Percentiles rank a stretch among this genome's conserved stretches.
These are phyloP conservation scores for Coriolopsis trogii DNA, from an alignment of 1,284 basidiomycete species.

Conservation along the genomic window DNA sequence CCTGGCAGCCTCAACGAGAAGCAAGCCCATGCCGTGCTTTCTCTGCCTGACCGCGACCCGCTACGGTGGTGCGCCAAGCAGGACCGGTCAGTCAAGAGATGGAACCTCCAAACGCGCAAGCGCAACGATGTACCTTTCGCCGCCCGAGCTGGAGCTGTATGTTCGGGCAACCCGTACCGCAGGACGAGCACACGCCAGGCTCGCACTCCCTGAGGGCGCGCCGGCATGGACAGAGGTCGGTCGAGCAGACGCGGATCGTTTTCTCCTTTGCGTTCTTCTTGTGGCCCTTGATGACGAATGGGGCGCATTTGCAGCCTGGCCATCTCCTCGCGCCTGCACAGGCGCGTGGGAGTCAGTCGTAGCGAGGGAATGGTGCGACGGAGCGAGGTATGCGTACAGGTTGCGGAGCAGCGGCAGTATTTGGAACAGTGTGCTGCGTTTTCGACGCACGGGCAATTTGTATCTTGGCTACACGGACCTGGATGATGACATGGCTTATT, in stretches of 20 bases:
- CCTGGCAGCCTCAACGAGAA: slow-evolving; percentile 42
- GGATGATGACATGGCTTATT: slow-evolving; percentile 45
- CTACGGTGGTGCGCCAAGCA: too few species aligned
- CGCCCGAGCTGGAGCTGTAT: slow-evolving; percentile 44
- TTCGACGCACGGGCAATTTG: slow-evolving; percentile 41
- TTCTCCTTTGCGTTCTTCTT: background rate
- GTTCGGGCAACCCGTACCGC: slow-evolving; percentile 43
- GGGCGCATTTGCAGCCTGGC: slow-evolving; percentile 46
- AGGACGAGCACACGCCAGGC: slow-evolving; percentile 46
- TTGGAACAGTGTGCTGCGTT: slow-evolving; percentile 43
- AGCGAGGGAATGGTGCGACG: background rate
- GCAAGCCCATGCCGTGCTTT: slow-evolving; percentile 55
- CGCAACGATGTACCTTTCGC: slow-evolving; percentile 48
- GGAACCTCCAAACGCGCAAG: too few species aligned
- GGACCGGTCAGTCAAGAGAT: too few species aligned
- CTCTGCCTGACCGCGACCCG: slow-evolving; percentile 40
- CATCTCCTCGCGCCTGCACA: slow-evolving; percentile 43
- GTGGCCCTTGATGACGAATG: slow-evolving; percentile 13
- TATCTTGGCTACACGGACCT: slow-evolving; percentile 43
- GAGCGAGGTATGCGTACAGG: slow-evolving; percentile 35
- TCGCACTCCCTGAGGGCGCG: slow-evolving; percentile 50
- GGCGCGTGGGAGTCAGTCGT: background rate
- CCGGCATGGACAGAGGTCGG: slow-evolving; percentile 48
- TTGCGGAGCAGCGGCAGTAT: slow-evolving; percentile 40
- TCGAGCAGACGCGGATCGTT: slow-evolving; percentile 27